Evolutionary conservation across 305 asterid genomes (phyloP).

Genomic region (Plantago rigida): DNA sequence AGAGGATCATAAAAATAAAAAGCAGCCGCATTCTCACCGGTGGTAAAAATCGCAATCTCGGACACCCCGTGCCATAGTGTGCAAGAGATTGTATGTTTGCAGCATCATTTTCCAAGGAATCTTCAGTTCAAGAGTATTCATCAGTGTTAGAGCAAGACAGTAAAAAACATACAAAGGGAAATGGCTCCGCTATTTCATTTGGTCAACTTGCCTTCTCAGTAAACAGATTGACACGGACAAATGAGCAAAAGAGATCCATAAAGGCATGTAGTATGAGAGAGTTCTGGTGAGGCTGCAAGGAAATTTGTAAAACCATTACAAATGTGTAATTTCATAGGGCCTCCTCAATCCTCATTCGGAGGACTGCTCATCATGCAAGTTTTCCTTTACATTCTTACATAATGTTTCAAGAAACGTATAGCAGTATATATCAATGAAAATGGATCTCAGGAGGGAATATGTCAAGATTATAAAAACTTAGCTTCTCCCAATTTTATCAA

Average conservation of each 20-base stretch:
- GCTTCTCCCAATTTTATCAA: conserved; percentile 24
- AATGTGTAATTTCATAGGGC: conserved; percentile 12
- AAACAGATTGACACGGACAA: conserved; percentile 90
- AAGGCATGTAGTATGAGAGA: conserved; percentile 91
- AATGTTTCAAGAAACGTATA: conserved; percentile 5
- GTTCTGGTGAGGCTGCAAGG: conserved; percentile 93
- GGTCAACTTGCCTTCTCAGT: conserved; percentile 76
- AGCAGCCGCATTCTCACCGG: conserved; percentile 42
- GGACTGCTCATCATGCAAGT: conserved; percentile 5
- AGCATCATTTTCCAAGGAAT: conserved; percentile 93
- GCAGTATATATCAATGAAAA: neutral
- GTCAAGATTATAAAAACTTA: neutral
- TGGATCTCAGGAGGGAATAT: conserved; percentile 4
- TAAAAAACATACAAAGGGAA: conserved; percentile 12
- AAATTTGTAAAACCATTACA: conserved; percentile 29
- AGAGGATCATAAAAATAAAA: conserved; percentile 16
- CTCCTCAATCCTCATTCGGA: conserved; percentile 12
- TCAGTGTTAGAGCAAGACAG: conserved; percentile 25
- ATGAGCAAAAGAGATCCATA: conserved; percentile 97
- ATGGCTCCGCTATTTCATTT: conserved; percentile 2
- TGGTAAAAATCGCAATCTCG: conserved; percentile 95
- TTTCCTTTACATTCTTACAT: neutral
- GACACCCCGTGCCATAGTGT: conserved; percentile 74
- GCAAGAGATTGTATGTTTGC: conserved; percentile 81
- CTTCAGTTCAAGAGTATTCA: conserved; percentile 37